These are phyloP conservation scores for Talaromyces thailandensis DNA, from an alignment of 495 filamentous ascomycete species.

Conservation along the genomic window DNA sequence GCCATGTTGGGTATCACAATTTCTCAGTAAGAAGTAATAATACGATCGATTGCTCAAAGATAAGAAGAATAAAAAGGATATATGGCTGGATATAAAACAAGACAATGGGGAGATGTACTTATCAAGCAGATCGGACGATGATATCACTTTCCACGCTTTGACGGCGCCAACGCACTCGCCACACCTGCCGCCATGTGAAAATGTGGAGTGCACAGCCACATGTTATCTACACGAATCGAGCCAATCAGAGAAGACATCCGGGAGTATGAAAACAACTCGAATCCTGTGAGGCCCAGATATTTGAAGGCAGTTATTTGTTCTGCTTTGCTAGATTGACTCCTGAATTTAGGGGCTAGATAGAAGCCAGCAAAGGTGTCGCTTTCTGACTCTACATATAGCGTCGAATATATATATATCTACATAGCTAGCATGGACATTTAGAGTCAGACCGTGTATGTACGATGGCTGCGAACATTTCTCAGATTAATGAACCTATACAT, in stretches of 20 bases:
- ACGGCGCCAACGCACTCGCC: neutral
- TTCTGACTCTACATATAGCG: no score
- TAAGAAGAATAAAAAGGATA: neutral
- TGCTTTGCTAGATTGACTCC: neutral
- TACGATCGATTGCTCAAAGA: neutral
- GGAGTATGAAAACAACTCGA: neutral
- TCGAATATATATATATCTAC: no score
- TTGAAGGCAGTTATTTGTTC: neutral
- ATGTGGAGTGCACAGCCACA: neutral
- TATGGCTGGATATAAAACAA: no score
- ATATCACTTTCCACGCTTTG: neutral
- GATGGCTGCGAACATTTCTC: no score
- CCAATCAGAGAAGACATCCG: neutral
- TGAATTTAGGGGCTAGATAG: neutral
- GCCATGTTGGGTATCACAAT: slow-evolving; percentile 5
- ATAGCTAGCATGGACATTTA: no score
- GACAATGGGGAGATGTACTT: neutral
- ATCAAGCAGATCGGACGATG: neutral
- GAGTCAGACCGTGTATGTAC: no score
- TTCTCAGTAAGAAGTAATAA: neutral
- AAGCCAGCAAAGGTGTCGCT: neutral
- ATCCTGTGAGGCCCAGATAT: no score
- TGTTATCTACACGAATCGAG: neutral
- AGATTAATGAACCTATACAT: neutral
- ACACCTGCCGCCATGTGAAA: neutral